Percentiles rank a stretch among this genome's conserved stretches.
Conservation (phyloP, 2,329 filamentous ascomycete genomes). For the Emmonsiellopsis sp. region DNA sequence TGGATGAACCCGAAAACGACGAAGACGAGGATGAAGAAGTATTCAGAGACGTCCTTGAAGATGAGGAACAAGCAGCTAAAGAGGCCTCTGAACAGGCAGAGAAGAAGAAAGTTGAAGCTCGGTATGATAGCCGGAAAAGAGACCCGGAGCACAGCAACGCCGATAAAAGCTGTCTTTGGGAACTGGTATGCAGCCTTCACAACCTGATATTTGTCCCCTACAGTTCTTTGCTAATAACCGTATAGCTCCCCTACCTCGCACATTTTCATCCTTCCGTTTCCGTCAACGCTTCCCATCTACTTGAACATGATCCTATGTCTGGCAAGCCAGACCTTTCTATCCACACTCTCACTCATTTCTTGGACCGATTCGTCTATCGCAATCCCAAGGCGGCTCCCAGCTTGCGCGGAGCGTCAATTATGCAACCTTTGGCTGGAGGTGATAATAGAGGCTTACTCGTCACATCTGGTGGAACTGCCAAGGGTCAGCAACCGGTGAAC, state of each 20-base stretch:
- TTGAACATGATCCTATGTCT: slow-evolving; percentile 61
- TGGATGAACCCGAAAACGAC: slow-evolving; percentile 70
- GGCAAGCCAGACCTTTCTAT: slow-evolving; percentile 84
- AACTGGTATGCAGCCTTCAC: slow-evolving; percentile 52
- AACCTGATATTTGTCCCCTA: slow-evolving; percentile 15
- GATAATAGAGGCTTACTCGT: slow-evolving; percentile 54
- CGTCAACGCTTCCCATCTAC: slow-evolving; percentile 66
- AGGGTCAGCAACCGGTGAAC: slow-evolving; percentile 64
- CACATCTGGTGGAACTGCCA: slow-evolving; percentile 48
- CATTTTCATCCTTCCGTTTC: slow-evolving; percentile 94
- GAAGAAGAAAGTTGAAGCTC: slow-evolving; percentile 23
- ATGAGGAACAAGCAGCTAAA: slow-evolving; percentile 31
- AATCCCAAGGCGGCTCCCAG: slow-evolving; percentile 64
- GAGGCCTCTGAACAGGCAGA: slow-evolving; percentile 19
- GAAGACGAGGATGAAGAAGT: slow-evolving; percentile 60
- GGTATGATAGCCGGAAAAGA: slow-evolving; percentile 82
- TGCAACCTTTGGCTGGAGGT: slow-evolving; percentile 76
- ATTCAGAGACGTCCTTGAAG: slow-evolving; percentile 57
- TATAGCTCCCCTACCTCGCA: slow-evolving; percentile 53
- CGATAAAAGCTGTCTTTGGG: slow-evolving; percentile 90
- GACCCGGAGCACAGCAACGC: slow-evolving; percentile 89
- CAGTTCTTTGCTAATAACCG: not conserved
- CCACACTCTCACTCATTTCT: slow-evolving; percentile 87
- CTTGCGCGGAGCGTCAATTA: slow-evolving; percentile 77
- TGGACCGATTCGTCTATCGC: slow-evolving; percentile 97